Percentiles rank a stretch among this genome's conserved stretches.
These are phyloP conservation scores for Eutypa lata DNA, from an alignment of 2,329 filamentous ascomycete genomes.

Conservation along the genomic window DNA sequence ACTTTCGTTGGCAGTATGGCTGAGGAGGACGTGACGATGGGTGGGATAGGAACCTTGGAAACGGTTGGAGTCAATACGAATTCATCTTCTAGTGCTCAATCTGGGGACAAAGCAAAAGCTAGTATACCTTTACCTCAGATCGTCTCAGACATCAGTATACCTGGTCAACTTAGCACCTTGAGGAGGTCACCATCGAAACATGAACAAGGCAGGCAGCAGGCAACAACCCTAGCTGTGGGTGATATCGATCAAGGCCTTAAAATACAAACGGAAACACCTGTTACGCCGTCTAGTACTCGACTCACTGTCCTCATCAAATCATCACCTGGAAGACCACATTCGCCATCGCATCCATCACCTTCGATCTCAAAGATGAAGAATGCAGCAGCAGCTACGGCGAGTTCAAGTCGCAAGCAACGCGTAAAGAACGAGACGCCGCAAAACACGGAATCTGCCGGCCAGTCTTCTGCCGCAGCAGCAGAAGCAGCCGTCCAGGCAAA, in stretches of 20 bases:
- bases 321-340: conserved; percentile 10
- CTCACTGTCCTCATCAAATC: conserved; percentile 26
- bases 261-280: neutral
- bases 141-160: neutral
- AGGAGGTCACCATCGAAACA: neutral
- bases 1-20: neutral
- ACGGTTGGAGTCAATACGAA: neutral
- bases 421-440: too few species aligned
- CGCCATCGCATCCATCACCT: conserved; percentile 13
- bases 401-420: neutral
- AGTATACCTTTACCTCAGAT: neutral
- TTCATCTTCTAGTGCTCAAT: neutral
- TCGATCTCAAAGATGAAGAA: conserved; percentile 3
- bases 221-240: neutral
- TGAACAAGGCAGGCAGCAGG: neutral
- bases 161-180: neutral
- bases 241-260: neutral
- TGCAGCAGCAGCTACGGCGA: neutral
- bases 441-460: too few species aligned
- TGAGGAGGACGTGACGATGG: neutral
- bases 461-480: conserved; percentile 2
- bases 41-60: neutral
- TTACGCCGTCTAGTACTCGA: conserved; percentile 5
- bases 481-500: too few species aligned
- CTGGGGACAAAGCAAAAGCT: neutral